Evolutionary conservation across 192 early-diverging fungal genomes (phyloP).

Genomic region (Linnemannia elongata): DNA sequence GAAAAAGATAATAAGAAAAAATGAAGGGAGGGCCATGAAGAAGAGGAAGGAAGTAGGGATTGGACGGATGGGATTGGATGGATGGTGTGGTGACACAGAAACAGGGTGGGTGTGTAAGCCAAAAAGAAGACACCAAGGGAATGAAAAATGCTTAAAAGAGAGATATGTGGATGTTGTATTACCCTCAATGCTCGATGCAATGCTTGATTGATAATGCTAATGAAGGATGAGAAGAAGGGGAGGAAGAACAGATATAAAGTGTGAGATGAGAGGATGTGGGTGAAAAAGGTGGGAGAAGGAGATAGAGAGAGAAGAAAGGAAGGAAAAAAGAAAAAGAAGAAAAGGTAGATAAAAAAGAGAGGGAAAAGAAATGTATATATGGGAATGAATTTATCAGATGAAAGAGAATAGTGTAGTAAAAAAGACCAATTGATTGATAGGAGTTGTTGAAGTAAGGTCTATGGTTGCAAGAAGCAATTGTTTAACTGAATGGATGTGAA

Average conservation of each 20-base stretch:
- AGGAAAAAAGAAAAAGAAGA: not conserved
- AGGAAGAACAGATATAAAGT: not conserved
- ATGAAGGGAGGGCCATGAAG: not conserved
- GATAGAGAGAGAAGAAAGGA: not conserved
- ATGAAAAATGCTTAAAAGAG: not conserved
- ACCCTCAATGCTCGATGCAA: no score
- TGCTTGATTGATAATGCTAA: not conserved
- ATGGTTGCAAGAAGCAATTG: not conserved
- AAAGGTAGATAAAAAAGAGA: slow-evolving; percentile 1
- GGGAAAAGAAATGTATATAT: not conserved
- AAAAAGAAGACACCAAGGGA: not conserved
- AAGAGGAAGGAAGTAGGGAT: not conserved
- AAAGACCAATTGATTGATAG: no score
- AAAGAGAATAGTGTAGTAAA: not conserved
- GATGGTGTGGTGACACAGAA: not conserved
- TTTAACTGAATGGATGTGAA: not conserved
- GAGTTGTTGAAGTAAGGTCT: not conserved
- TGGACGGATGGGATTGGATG: not conserved
- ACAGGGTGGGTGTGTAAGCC: slow-evolving; percentile 2
- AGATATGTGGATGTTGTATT: no score
- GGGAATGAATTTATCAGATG: not conserved
- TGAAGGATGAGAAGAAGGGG: not conserved
- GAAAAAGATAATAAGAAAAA: not conserved
- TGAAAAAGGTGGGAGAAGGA: not conserved
- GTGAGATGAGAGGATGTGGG: not conserved